These are phyloP conservation scores for Russula vinacea DNA, from an alignment of 768 basidiomycete species.

Conservation along the genomic window DNA sequence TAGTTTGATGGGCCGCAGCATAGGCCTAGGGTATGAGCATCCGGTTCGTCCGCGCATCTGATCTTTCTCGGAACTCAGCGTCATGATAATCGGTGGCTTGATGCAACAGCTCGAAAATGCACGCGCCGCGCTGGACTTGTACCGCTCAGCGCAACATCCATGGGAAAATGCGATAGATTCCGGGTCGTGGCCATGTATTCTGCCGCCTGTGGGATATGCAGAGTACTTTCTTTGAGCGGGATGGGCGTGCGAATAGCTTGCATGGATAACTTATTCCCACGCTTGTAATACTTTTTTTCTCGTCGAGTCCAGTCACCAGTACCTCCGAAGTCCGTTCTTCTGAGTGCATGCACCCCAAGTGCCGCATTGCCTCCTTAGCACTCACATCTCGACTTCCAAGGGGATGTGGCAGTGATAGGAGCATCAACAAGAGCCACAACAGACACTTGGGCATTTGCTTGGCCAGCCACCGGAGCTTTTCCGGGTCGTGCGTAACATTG, in stretches of 20 bases:
- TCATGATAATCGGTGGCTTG: neutral
- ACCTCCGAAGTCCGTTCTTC: no score
- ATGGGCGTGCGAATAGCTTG: slow-evolving; percentile 9
- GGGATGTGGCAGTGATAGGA: neutral
- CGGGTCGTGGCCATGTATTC: slow-evolving; percentile 46
- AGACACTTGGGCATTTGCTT: no score
- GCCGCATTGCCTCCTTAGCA: neutral
- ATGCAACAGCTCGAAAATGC: slow-evolving; percentile 46
- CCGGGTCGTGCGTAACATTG: neutral
- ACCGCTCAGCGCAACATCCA: slow-evolving; percentile 48
- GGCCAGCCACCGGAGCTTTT: slow-evolving; percentile 3
- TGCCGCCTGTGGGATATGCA: slow-evolving; percentile 28
- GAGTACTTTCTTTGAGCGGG: slow-evolving; percentile 22
- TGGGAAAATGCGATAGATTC: slow-evolving; percentile 47
- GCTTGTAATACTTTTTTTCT: slow-evolving; percentile 1
- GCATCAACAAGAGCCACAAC: neutral
- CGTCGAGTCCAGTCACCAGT: neutral
- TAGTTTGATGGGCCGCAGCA: slow-evolving; percentile 45
- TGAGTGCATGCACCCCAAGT: slow-evolving; percentile 8
- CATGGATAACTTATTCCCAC: slow-evolving; percentile 15
- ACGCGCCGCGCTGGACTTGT: slow-evolving; percentile 51
- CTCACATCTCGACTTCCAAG: neutral
- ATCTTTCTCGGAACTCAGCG: neutral
- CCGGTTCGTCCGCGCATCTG: slow-evolving; percentile 41
- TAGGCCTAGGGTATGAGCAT: slow-evolving; percentile 45